Evolutionary conservation across 495 filamentous ascomycete species (phyloP).

Genomic region (Lophiostoma macrostomum): DNA sequence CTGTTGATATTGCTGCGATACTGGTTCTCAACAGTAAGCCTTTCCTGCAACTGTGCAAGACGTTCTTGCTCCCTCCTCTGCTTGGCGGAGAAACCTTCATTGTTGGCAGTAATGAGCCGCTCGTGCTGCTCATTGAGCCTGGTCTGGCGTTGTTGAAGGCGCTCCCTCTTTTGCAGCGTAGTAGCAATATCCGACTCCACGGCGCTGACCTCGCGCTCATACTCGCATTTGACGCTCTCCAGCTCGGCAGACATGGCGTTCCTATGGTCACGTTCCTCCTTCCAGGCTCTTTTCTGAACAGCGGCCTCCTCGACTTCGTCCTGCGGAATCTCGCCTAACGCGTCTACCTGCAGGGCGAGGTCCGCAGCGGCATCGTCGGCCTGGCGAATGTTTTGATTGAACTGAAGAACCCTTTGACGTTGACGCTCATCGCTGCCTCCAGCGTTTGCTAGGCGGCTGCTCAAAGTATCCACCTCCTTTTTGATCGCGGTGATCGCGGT

Average conservation of each 20-base stretch:
- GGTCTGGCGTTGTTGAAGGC: constrained; percentile 68
- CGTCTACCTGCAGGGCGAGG: constrained; percentile 63
- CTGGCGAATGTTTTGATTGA: constrained; percentile 76
- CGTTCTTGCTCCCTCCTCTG: constrained; percentile 69
- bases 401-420: constrained; percentile 71
- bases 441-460: constrained; percentile 62
- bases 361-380: constrained; percentile 70
- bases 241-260: constrained; percentile 58
- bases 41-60: constrained; percentile 62
- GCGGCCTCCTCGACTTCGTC: constrained; percentile 61
- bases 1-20: constrained; percentile 40
- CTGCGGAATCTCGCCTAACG: constrained; percentile 64
- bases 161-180: constrained; percentile 72
- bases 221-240: constrained; percentile 58
- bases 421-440: constrained; percentile 79
- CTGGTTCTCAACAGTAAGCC: constrained; percentile 54
- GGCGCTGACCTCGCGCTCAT: constrained; percentile 60
- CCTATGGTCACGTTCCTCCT: constrained; percentile 61
- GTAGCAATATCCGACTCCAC: constrained; percentile 65
- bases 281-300: constrained; percentile 58
- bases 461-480: constrained; percentile 78
- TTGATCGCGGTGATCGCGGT: constrained; percentile 62
- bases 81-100: constrained; percentile 68
- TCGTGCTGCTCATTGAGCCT: constrained; percentile 78
- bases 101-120: constrained; percentile 71